Percentiles rank a stretch among this genome's conserved stretches.
Conservation (phyloP, 2,329 filamentous ascomycete genomes). For the Fusarium sp. region DNA sequence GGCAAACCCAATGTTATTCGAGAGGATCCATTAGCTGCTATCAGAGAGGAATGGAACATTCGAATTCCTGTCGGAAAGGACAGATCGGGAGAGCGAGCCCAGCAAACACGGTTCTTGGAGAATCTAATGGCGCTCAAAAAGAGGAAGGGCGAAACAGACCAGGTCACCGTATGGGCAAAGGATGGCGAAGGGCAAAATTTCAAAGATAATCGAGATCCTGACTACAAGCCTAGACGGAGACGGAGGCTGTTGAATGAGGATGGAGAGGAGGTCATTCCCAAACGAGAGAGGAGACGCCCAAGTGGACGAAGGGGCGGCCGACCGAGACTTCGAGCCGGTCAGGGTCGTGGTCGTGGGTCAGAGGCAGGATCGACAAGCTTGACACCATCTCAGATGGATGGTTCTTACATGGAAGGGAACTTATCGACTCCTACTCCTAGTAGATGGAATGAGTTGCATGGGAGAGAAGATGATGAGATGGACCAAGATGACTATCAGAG, state of each 20-base stretch:
- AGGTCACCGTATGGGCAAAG: slow-evolving; percentile 70
- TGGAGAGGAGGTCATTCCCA: slow-evolving; percentile 43
- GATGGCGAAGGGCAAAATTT: slow-evolving; percentile 58
- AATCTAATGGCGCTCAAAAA: slow-evolving; percentile 74
- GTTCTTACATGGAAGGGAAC: slow-evolving; percentile 22
- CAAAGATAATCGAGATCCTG: slow-evolving; percentile 57
- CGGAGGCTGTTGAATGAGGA: slow-evolving; percentile 47
- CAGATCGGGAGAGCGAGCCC: slow-evolving; percentile 61
- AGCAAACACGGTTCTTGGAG: slow-evolving; percentile 71
- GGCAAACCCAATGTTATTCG: slow-evolving; percentile 61
- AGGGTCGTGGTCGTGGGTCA: slow-evolving; percentile 28
- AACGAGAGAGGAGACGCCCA: slow-evolving; percentile 31
- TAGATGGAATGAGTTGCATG: slow-evolving; percentile 52
- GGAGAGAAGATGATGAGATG: slow-evolving; percentile 42
- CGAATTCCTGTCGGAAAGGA: slow-evolving; percentile 60
- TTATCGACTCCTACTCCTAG: slow-evolving; percentile 54
- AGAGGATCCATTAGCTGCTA: slow-evolving; percentile 54
- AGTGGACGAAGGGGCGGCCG: slow-evolving; percentile 40
- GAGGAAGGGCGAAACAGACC: slow-evolving; percentile 72
- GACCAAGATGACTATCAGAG: slow-evolving; percentile 47
- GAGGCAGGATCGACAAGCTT: slow-evolving; percentile 1
- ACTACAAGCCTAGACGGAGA: slow-evolving; percentile 53
- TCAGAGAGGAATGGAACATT: slow-evolving; percentile 59
- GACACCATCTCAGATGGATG: slow-evolving; percentile 20
- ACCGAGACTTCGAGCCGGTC: slow-evolving; percentile 37